A percentile compares a stretch with the other conserved stretches of the same genome.
Evolutionary conservation across 1,139 yeast genomes (phyloP).

Genomic region (Yamadazyma atlantica): DNA sequence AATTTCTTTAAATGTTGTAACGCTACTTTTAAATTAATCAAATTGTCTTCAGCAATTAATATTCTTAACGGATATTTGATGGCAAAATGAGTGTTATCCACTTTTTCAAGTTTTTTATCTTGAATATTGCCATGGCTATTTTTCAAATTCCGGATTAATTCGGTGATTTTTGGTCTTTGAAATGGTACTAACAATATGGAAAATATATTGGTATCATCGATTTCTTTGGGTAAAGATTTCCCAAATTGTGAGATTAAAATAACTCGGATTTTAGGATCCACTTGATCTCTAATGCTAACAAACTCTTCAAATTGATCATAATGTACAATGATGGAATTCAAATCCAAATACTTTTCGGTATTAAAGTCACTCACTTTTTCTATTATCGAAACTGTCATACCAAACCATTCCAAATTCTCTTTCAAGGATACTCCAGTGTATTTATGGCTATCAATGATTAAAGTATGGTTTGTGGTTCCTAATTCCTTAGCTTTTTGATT

Average conservation of each 20-base stretch:
- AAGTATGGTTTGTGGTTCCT: constrained; percentile 19
- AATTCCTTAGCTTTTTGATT: constrained; percentile 11
- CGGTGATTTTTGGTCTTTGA: constrained; percentile 27
- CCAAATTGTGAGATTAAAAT: constrained; percentile 32
- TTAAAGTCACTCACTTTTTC: constrained; percentile 4
- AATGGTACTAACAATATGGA: constrained; percentile 36
- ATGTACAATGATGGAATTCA: constrained; percentile 19
- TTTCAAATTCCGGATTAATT: constrained; percentile 17
- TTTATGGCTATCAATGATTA: constrained; percentile 35
- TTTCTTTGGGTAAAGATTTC: constrained; percentile 23
- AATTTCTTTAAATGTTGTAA: constrained; percentile 50
- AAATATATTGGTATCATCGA: constrained; percentile 20
- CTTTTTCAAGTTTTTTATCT: constrained; percentile 1
- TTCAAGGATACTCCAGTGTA: constrained; percentile 33
- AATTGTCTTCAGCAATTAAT: constrained; percentile 53
- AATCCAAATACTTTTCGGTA: constrained; percentile 2
- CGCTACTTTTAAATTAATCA: constrained; percentile 52
- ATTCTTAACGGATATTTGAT: constrained; percentile 43
- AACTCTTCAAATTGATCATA: constrained; percentile 18
- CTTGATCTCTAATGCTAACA: constrained; percentile 6
- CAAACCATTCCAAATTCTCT: constrained; percentile 29
- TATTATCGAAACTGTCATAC: constrained; percentile 27
- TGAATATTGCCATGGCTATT: constrained; percentile 2
- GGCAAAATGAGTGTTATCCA: constrained; percentile 16
- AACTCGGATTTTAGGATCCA: constrained; percentile 15